Conservation (phyloP, 495 filamentous ascomycete species). For the Lasiosphaeria miniovina region DNA sequence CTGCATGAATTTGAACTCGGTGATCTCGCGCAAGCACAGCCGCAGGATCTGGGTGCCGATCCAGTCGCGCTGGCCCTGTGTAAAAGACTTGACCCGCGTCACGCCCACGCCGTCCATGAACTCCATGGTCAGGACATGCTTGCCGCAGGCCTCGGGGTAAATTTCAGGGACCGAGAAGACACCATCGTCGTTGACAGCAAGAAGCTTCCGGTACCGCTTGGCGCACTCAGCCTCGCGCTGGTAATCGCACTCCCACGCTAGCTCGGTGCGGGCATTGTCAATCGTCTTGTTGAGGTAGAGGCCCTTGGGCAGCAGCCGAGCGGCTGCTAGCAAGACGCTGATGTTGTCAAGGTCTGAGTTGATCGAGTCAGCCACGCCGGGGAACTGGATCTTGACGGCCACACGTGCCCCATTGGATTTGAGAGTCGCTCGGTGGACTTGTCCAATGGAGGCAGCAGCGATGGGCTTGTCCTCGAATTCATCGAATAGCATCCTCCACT, state of each 20-base stretch:
- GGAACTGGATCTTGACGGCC: conserved; percentile 96
- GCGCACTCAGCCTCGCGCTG: conserved; percentile 78
- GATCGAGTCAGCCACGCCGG: conserved; percentile 92
- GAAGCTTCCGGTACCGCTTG: conserved; percentile 67
- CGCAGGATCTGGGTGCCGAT: conserved; percentile 90
- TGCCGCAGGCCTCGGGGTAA: conserved; percentile 74
- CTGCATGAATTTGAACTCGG: conserved; percentile 95
- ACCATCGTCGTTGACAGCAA: conserved; percentile 58
- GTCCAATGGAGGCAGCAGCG: conserved; percentile 95
- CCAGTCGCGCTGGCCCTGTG: conserved; percentile 84
- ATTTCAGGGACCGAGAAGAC: conserved; percentile 78
- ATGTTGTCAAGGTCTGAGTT: conserved; percentile 94
- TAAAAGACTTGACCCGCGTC: conserved; percentile 70
- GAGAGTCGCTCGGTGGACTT: conserved; percentile 87
- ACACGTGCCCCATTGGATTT: conserved; percentile 70
- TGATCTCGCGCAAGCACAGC: conserved; percentile 88
- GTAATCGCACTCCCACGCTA: conserved; percentile 98
- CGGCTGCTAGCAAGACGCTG: conserved; percentile 83
- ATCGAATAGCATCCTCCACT: conserved; percentile 81
- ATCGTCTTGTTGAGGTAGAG: conserved; percentile 96
- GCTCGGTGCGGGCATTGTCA: conserved; percentile 87
- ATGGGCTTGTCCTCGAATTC: conserved; percentile 89
- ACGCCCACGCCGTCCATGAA: conserved; percentile 85
- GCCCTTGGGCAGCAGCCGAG: conserved; percentile 82
- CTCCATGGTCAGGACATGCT: conserved; percentile 89